Base-by-base conservation (phyloP, 1,284 basidiomycete genomes). In the Farysia itapuensis region DNA sequence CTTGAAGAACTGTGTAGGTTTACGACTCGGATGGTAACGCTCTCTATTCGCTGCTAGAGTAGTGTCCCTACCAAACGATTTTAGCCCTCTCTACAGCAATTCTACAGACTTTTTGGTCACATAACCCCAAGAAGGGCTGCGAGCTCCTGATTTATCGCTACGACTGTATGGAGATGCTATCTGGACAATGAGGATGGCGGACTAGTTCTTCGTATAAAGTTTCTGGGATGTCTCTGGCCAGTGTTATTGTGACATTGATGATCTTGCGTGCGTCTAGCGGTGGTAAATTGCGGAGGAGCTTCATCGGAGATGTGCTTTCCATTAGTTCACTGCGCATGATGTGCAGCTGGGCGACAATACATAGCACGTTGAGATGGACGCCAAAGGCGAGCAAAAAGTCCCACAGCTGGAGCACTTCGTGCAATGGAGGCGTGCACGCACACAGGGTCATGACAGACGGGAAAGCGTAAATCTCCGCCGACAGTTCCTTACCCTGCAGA, bases 391-490 rank as follows among this genome's bases (percentile, higher is more conserved):
- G 83, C 12, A 98, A 82, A 75, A 97, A 98, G 78, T 98, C 94
- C 94, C 94, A 98, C 37, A 98, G 80, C 65, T 87, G 86, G 14
- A 97, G 81, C 11, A 96, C 92, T 80, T 97, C 88, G 70, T 91
- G 88, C 1, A 98, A 81, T 0, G 94, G 94, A 2, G 93, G 93
- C 13, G 94, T 97, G 71, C 93, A 95, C 9, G 93, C 94, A 77
- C 92, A 96, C 21, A 97, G 80, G 0, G 94, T 98, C 53, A 98
- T 82, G 19, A 97, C 85, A 43, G 93, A 95, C 35, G 94, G 90
- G 71, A 98, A 97, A 1, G 93, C 94, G 77, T 97, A 97, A 25
- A 98, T 85, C 75, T 97, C 92, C 5, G 94, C 94, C n/a, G 86
- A 88, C n/a, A 98, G 83, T 59, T 93, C 93, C 75, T 93, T 94